A percentile compares a stretch with the other conserved stretches of the same genome.
Evolutionary conservation across 495 filamentous ascomycete genomes (phyloP).

Genomic region (Neurospora sp.): DNA sequence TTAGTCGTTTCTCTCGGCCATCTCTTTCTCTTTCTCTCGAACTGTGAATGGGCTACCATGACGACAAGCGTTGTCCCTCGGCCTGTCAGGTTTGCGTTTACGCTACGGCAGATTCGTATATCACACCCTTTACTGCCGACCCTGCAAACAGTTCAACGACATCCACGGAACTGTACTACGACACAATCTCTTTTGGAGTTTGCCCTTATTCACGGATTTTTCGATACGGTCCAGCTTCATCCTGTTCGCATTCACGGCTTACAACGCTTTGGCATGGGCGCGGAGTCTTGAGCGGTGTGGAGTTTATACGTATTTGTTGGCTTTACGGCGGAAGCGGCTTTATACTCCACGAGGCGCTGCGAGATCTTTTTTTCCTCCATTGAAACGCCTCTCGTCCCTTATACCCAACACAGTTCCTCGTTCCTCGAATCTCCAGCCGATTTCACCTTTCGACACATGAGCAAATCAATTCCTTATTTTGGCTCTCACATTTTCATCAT

Average conservation of each 20-base stretch:
- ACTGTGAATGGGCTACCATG: background rate
- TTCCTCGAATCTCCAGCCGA: background rate
- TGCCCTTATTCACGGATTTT: background rate
- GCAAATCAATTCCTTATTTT: background rate
- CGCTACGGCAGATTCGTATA: background rate
- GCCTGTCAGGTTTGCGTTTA: background rate
- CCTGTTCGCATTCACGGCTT: background rate
- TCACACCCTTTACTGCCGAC: background rate
- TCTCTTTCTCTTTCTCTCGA: background rate
- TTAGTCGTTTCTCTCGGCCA: conserved; percentile 6
- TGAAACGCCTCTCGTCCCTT: background rate
- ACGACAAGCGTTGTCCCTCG: background rate
- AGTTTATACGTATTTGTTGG: background rate
- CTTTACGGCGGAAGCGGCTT: background rate
- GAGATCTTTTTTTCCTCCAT: background rate
- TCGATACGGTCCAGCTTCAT: background rate
- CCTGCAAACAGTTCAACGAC: background rate
- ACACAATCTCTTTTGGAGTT: background rate
- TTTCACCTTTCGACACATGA: background rate
- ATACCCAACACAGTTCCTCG: background rate
- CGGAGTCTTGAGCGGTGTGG: background rate
- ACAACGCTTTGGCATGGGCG: background rate
- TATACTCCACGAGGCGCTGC: background rate
- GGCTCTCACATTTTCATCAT: background rate
- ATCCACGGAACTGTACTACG: background rate